phyloP scores from a whole-genome alignment of 1,139 yeast genomes.

The Lodderomyces margitis region DNA sequence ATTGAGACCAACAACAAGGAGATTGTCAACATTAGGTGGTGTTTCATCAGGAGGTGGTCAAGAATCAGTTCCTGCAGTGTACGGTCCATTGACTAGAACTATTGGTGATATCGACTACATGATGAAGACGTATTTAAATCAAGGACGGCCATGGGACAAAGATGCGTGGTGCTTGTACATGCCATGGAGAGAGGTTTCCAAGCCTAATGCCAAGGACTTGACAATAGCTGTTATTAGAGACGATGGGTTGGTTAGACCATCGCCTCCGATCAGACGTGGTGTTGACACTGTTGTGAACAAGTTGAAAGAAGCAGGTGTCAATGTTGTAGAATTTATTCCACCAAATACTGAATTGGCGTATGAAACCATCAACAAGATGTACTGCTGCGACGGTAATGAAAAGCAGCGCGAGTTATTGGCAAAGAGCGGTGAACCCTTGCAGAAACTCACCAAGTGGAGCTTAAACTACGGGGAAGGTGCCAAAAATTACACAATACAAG shows the following conservation, averaged over 20 bases:
- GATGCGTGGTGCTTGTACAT: conserved; percentile 56
- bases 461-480: conserved; percentile 60
- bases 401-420: conserved; percentile 50
- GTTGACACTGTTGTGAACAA: conserved; percentile 26
- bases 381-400: conserved; percentile 59
- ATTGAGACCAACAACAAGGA: conserved; percentile 64
- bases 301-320: conserved; percentile 31
- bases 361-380: conserved; percentile 51
- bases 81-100: conserved; percentile 62
- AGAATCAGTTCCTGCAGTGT: conserved; percentile 57
- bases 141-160: conserved; percentile 67
- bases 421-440: conserved; percentile 67
- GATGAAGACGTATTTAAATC: conserved; percentile 54
- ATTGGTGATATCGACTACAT: conserved; percentile 65
- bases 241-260: conserved; percentile 36
- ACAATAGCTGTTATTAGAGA: conserved; percentile 42
- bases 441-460: conserved; percentile 58
- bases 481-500: conserved; percentile 37
- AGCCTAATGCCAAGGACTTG: conserved; percentile 38
- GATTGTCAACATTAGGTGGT: conserved; percentile 53
- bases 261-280: conserved; percentile 57
- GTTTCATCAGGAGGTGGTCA: conserved; percentile 56
- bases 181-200: conserved; percentile 59
- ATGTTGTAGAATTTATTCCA: conserved; percentile 48
- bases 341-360: conserved; percentile 48